These are phyloP conservation scores for Fusarium buxicola DNA, from an alignment of 2,329 filamentous ascomycete genomes.

Conservation along the genomic window DNA sequence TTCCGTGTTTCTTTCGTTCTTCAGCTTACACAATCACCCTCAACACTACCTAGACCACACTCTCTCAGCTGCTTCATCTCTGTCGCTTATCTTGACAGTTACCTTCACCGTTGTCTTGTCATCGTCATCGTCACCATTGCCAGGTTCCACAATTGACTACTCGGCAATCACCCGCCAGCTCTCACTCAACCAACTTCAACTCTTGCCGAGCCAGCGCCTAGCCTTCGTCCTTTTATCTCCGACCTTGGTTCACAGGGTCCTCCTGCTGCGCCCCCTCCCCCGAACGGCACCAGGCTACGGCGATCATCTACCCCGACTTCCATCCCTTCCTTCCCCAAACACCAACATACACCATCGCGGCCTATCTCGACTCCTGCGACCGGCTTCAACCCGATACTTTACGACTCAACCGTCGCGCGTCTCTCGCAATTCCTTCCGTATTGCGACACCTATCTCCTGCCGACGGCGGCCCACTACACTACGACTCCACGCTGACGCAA, in stretches of 20 bases:
- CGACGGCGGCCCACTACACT: constrained; percentile 40
- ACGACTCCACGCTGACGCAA: constrained; percentile 49
- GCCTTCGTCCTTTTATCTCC: constrained; percentile 38
- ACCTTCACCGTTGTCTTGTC: background rate
- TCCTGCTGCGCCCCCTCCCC: constrained; percentile 22
- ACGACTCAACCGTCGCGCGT: background rate
- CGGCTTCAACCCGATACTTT: constrained; percentile 13
- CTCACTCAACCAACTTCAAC: constrained; percentile 20
- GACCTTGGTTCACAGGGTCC: constrained; percentile 34
- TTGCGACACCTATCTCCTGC: constrained; percentile 37
- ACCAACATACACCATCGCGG: constrained; percentile 18
- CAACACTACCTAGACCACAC: too few relatives aligned
- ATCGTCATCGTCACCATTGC: background rate
- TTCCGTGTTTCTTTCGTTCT: constrained; percentile 13
- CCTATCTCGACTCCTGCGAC: constrained; percentile 18
- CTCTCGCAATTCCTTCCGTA: constrained; percentile 27
- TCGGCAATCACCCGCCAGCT: constrained; percentile 12
- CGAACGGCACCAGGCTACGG: constrained; percentile 37
- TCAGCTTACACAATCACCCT: background rate
- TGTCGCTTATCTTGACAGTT: background rate
- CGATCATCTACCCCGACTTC: constrained; percentile 38
- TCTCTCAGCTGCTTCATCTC: constrained; percentile 9
- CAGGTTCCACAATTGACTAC: constrained; percentile 1
- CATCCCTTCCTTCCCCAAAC: constrained; percentile 23
- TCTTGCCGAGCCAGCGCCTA: constrained; percentile 27